A percentile compares a stretch with the other conserved stretches of the same genome.
Conservation (phyloP, 2,329 filamentous ascomycete species). For the Ophioceras dolichostomum region DNA sequence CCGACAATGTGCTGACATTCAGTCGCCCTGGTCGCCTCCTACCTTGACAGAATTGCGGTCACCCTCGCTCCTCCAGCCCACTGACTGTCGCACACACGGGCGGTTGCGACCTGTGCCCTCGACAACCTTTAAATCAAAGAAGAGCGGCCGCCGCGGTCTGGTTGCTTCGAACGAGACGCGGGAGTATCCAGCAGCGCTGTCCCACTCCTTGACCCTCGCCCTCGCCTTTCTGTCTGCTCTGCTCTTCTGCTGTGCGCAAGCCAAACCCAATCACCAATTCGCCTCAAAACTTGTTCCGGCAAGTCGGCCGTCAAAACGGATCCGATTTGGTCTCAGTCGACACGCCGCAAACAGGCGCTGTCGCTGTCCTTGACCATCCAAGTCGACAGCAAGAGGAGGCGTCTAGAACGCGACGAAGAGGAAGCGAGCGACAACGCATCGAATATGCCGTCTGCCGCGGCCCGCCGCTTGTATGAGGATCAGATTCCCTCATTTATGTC, state of each 20-base stretch:
- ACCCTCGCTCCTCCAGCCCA: no score
- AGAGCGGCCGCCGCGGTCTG: constrained; percentile 1
- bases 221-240: no score
- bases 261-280: no score
- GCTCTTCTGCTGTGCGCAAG: no score
- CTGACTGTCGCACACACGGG: no score
- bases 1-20: no score
- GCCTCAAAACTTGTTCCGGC: not conserved
- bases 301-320: constrained; percentile 1
- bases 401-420: not conserved
- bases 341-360: constrained; percentile 1
- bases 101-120: no score
- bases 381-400: constrained; percentile 4
- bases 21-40: no score
- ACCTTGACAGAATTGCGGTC: no score
- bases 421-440: not conserved
- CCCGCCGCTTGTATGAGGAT: constrained; percentile 51
- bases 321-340: not conserved
- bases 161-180: not conserved
- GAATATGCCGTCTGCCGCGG: constrained; percentile 26
- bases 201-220: constrained; percentile 14
- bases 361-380: not conserved
- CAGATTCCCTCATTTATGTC: constrained; percentile 68
- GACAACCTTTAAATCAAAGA: no score
- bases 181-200: constrained; percentile 43